Base-by-base conservation (phyloP, 805 yeast species). In the Saccharomycopsis fermentans region DNA sequence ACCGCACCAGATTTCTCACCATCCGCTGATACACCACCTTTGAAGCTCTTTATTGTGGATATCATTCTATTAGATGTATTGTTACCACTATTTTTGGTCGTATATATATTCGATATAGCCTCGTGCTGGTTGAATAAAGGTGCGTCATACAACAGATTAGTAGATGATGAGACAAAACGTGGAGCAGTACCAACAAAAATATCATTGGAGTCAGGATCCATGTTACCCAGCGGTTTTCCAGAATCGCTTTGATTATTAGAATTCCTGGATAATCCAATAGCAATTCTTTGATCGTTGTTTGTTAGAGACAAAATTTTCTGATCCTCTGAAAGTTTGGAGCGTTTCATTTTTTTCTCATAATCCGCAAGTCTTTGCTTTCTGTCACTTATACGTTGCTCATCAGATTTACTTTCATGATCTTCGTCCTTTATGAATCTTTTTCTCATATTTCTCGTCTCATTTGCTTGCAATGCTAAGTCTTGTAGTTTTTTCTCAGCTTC, bases 41-140 rank as follows among this genome's bases (percentile, higher is more conserved):
- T 36, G 24, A 58, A 50, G n/a, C 52, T 57, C 32, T 58, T 54
- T 53, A 55, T 50, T 17, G 55, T 19, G 26, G 48, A 32, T 32
- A 19, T 37, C 6, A 24, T 47, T 14, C 51, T 40, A 19, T 12
- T 35, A 26, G 34, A 27, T 8, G 32, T 40, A 16, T 36, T 24
- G 17, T 35, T 54, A 21, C 52, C 50, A 6, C 36, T 36, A 11
- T 21, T 32, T 29, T 76, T 68, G 1, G 78, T 75, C 59, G 79
- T 71, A 65, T 82, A 83, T 14, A 82, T 73, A 55, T 73, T 75
- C 52, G 75, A 74, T 6, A 81, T 69, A 4, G 78, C 81, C 57
- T 77, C 80, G 57, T 80, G 81, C 2, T 74, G 78, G 40, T 72
- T 71, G 66, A 84, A 84, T 27, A 86, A 67, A 1, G 89, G 83